phyloP scores from a whole-genome alignment of 306 rosid species.

The Corylus avellana region DNA sequence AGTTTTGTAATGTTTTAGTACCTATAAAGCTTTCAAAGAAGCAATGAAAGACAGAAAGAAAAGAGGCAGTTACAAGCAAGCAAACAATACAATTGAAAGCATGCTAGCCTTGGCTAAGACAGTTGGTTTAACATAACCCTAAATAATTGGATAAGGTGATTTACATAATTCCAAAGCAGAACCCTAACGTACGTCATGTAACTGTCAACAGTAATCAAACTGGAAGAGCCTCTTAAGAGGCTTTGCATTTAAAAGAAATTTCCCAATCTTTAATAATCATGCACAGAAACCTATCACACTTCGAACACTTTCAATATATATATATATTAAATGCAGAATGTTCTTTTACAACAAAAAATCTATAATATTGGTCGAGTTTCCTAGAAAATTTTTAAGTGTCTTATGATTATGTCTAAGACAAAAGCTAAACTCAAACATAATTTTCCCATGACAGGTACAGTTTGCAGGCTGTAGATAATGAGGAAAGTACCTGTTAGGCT shows the following conservation, averaged over 20 bases:
- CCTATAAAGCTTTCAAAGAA: slow-evolving; percentile 1
- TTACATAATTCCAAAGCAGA: neutral
- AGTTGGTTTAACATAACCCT: neutral
- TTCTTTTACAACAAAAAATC: neutral
- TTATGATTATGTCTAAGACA: neutral
- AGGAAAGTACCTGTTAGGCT: slow-evolving; percentile 45
- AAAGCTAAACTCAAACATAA: neutral
- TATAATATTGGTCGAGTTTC: neutral
- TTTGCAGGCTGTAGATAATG: neutral
- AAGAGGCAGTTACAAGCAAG: neutral
- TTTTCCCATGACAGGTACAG: neutral
- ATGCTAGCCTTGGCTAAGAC: neutral
- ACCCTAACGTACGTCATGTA: neutral
- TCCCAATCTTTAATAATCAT: neutral
- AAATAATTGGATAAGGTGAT: neutral
- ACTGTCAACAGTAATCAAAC: neutral
- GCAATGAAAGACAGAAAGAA: neutral
- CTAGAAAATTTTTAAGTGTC: neutral
- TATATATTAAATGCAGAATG: too few relatives aligned
- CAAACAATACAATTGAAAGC: neutral
- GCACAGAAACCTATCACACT: neutral
- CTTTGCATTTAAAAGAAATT: neutral
- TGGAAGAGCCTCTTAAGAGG: neutral
- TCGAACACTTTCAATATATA: neutral
- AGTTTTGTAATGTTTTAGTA: neutral